Conservation (phyloP, 768 basidiomycete genomes). For the Russula sp. region DNA sequence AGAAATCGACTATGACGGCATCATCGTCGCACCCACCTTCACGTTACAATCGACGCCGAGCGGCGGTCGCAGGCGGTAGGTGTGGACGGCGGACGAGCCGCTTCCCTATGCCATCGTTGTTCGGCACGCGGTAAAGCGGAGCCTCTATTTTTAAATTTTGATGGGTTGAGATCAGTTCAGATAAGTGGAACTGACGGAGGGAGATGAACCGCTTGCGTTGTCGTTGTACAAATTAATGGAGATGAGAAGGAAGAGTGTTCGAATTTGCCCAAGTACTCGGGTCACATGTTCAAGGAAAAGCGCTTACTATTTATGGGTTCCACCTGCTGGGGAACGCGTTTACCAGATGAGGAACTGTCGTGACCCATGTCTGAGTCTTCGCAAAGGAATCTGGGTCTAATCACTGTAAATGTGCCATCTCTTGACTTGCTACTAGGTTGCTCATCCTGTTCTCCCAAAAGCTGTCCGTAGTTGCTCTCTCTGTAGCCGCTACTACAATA, state of each 20-base stretch:
- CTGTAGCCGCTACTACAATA: too few species aligned
- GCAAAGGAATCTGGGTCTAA: too few species aligned
- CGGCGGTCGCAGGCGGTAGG: slow-evolving; percentile 42
- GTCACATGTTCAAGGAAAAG: too few species aligned
- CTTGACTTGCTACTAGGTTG: too few species aligned
- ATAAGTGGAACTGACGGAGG: not conserved
- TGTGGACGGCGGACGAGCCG: slow-evolving; percentile 40
- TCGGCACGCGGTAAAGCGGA: slow-evolving; percentile 41
- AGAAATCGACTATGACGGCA: slow-evolving; percentile 28
- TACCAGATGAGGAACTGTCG: too few species aligned
- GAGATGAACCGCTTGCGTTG: slow-evolving; percentile 26
- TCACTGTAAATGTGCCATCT: too few species aligned
- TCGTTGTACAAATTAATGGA: slow-evolving; percentile 27
- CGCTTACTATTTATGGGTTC: too few species aligned
- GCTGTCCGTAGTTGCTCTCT: too few species aligned
- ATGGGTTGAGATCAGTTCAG: not conserved
- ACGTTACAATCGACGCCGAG: slow-evolving; percentile 24
- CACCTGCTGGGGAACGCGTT: too few species aligned
- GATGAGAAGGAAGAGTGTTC: not conserved
- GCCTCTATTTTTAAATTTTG: slow-evolving; percentile 10
- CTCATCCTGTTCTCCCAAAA: too few species aligned
- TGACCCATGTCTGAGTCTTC: too few species aligned
- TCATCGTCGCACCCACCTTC: slow-evolving; percentile 21
- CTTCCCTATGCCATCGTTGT: slow-evolving; percentile 40
- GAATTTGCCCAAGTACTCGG: too few species aligned